A percentile compares a stretch with the other conserved stretches of the same genome.
phyloP scores from a whole-genome alignment of 805 yeast species.

The Pichia cephalocereana region DNA sequence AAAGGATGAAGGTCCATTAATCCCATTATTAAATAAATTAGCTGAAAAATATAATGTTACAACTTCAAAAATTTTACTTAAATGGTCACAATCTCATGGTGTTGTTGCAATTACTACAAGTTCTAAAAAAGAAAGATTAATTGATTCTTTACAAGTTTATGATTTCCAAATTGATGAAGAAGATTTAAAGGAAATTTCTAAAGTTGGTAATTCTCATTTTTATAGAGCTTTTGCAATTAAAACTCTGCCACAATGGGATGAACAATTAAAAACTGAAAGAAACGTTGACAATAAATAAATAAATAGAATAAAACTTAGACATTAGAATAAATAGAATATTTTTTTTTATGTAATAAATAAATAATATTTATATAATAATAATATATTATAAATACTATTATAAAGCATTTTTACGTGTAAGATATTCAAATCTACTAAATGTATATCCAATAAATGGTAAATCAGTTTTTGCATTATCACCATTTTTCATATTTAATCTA shows the following conservation, averaged over 20 bases:
- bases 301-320: neutral
- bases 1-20: slow-evolving; percentile 20
- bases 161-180: slow-evolving; percentile 25
- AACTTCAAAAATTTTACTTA: slow-evolving; percentile 33
- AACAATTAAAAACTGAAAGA: slow-evolving; percentile 13
- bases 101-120: slow-evolving; percentile 40
- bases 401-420: slow-evolving; percentile 64
- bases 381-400: too few species aligned
- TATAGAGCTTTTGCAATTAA: slow-evolving; percentile 17
- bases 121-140: slow-evolving; percentile 32
- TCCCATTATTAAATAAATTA: slow-evolving; percentile 25
- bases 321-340: neutral
- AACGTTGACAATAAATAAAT: neutral
- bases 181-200: slow-evolving; percentile 22
- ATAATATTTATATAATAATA: too few species aligned
- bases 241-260: slow-evolving; percentile 14
- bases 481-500: slow-evolving; percentile 43
- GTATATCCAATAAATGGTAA: slow-evolving; percentile 97
- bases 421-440: slow-evolving; percentile 86
- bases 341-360: too few species aligned
- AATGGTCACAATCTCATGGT: slow-evolving; percentile 35
- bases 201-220: slow-evolving; percentile 19
- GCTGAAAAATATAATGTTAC: slow-evolving; percentile 30
- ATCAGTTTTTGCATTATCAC: slow-evolving; percentile 60
- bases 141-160: slow-evolving; percentile 27